Evolutionary conservation across 805 yeast species (phyloP), one percentile per base, ranked within the genome.

Genomic region (Wickerhamiella bombiphila): DNA sequence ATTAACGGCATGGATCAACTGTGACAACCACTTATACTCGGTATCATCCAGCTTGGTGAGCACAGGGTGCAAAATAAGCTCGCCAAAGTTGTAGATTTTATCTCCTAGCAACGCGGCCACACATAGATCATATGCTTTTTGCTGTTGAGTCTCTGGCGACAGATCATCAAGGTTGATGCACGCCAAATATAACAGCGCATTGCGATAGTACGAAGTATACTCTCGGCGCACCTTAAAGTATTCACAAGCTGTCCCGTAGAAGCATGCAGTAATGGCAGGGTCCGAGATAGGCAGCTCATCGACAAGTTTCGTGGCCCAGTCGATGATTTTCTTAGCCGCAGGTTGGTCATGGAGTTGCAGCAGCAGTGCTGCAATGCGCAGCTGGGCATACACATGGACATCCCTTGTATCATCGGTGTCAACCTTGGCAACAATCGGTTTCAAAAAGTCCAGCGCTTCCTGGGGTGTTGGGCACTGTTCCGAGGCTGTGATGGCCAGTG

Each of bases 71-170:
- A 85, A 74, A 43, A 91, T 69, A 45, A 91, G 70, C 61, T 91
- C 98, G 36, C 97, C 97, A 59, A 91, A 91, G 62, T 88, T 91
- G 65, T 83, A 91, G 49, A 88, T 81, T 52, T 72, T 76, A 54
- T 85, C 94, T 35, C 96, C 97, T 49, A 88, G 66, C 42, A 91
- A 63, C 0, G 96, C 97, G 22, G 94, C 76, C 33, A 83, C 66
- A 42, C 88, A 70, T 48, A 88, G 70, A 47, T 88, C 93, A 51
- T 75, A 74, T 2, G 82, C 80, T 36, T 76, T 57, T 39, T 62
- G 63, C 48, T 66, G 68, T 48, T 61, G 65, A 35, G 63, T 67
- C 25, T 53, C 47, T 9, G 42, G 29, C 8, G 64, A 47, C 40
- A 74, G 56, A 21, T 58, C 62, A 19, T 59, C 59, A 17, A 68